Conservation (phyloP, 306 rosid species). For the Vigna nakashimae region DNA sequence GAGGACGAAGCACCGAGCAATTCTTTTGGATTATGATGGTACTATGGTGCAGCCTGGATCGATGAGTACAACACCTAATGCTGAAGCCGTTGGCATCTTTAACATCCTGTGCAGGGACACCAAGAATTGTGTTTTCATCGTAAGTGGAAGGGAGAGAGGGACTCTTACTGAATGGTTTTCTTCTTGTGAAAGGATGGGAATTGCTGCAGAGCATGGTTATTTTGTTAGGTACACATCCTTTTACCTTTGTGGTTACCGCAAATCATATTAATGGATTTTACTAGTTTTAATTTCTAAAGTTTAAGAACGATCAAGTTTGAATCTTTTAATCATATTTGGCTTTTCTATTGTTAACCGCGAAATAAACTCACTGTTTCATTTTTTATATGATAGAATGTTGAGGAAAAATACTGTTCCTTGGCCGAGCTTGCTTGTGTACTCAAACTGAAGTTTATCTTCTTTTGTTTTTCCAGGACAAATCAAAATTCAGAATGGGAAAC, state of each 20-base stretch:
- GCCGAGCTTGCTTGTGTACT: conserved; percentile 15
- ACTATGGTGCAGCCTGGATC: conserved; percentile 76
- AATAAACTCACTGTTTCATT: conserved; percentile 10
- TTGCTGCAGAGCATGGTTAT: conserved; percentile 92
- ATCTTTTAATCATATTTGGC: conserved; percentile 12
- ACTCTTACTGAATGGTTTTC: conserved; percentile 80
- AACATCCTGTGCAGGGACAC: conserved; percentile 77
- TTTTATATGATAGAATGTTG: neutral
- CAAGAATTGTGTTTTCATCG: conserved; percentile 78
- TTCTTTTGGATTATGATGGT: conserved; percentile 85
- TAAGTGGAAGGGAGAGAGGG: conserved; percentile 80
- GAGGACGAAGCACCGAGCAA: conserved; percentile 77
- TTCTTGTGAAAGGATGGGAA: conserved; percentile 73
- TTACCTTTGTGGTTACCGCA: conserved; percentile 24
- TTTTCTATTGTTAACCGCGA: neutral
- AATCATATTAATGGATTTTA: conserved; percentile 1
- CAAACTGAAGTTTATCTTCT: conserved; percentile 16
- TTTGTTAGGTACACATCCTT: conserved; percentile 66
- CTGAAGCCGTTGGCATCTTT: conserved; percentile 71
- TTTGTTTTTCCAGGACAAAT: conserved; percentile 62
- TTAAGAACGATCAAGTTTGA: conserved; percentile 12
- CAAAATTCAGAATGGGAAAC: conserved; percentile 76
- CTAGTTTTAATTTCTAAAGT: conserved; percentile 23
- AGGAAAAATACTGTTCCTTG: conserved; percentile 5
- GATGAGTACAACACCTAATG: conserved; percentile 63